A percentile compares a stretch with the other conserved stretches of the same genome.
Evolutionary conservation across 1,139 yeast genomes (phyloP).

Genomic region (Debaryomyces robertsiae): DNA sequence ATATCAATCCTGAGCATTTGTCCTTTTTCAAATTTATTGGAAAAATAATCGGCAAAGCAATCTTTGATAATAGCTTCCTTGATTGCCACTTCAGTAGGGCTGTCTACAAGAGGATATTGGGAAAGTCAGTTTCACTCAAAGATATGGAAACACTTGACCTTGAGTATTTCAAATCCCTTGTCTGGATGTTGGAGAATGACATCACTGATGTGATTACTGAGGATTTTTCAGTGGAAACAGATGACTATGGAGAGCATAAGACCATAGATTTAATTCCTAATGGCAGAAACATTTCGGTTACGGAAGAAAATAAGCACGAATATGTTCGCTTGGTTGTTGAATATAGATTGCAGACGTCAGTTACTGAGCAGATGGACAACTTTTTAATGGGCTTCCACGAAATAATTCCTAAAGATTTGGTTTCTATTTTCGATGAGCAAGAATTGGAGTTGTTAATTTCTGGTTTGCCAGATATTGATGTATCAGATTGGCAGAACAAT

Average conservation of each 20-base stretch:
- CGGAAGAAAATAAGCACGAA: constrained; percentile 88
- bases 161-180: constrained; percentile 86
- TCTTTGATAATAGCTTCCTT: constrained; percentile 80
- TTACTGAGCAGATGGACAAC: constrained; percentile 84
- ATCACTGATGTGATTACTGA: constrained; percentile 97
- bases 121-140: constrained; percentile 78
- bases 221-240: constrained; percentile 90
- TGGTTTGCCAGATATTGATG: constrained; percentile 95
- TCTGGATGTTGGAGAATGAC: constrained; percentile 97
- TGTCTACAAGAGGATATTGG: constrained; percentile 84
- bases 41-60: constrained; percentile 90
- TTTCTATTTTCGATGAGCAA: constrained; percentile 91
- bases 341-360: constrained; percentile 80
- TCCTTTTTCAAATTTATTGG: constrained; percentile 95
- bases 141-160: constrained; percentile 95
- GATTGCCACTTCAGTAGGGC: constrained; percentile 97
- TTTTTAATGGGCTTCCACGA: constrained; percentile 89
- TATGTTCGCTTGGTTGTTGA: constrained; percentile 87
- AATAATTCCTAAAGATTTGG: constrained; percentile 83
- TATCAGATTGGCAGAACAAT: constrained; percentile 92
- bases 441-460: constrained; percentile 90
- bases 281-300: constrained; percentile 84
- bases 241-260: constrained; percentile 91
- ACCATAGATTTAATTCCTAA: constrained; percentile 75
- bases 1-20: constrained; percentile 90